Evolutionary conservation across 169 alveolate genomes (phyloP).

Genomic region (Plasmodium relictum): DNA sequence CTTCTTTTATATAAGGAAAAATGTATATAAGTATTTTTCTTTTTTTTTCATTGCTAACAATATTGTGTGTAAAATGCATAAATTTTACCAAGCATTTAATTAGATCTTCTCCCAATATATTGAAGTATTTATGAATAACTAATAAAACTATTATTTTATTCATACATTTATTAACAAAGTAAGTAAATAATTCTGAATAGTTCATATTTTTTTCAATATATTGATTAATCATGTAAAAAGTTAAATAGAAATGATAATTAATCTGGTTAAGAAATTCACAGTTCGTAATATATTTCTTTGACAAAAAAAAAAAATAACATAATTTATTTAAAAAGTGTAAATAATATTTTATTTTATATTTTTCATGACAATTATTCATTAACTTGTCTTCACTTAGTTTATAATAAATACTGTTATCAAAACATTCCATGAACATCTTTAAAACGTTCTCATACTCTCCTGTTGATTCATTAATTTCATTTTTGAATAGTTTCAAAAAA

Average conservation of each 20-base stretch:
- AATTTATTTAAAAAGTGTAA: constrained; percentile 49
- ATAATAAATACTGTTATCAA: constrained; percentile 20
- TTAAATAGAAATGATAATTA: constrained; percentile 53
- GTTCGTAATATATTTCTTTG: constrained; percentile 64
- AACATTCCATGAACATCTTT: constrained; percentile 20
- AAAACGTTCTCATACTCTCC: constrained; percentile 8
- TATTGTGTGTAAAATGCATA: constrained; percentile 20
- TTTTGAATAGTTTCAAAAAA: constrained; percentile 56
- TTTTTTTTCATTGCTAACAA: constrained; percentile 38
- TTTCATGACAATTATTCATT: not conserved
- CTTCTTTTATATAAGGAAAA: constrained; percentile 36
- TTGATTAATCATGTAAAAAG: constrained; percentile 30
- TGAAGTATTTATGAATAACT: constrained; percentile 33
- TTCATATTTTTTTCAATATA: constrained; percentile 45
- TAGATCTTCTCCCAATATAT: constrained; percentile 35
- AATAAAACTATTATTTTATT: constrained; percentile 36
- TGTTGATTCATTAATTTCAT: constrained; percentile 43
- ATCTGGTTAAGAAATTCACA: constrained; percentile 36
- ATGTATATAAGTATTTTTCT: constrained; percentile 35
- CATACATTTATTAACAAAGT: constrained; percentile 55
- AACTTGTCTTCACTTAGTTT: not conserved
- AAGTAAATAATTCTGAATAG: constrained; percentile 27
- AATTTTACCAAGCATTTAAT: constrained; percentile 32
- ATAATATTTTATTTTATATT: constrained; percentile 6
- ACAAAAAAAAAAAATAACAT: constrained; percentile 45